Base-by-base conservation (phyloP, 352 stramenopile genomes). In the Pythium periplocum region DNA sequence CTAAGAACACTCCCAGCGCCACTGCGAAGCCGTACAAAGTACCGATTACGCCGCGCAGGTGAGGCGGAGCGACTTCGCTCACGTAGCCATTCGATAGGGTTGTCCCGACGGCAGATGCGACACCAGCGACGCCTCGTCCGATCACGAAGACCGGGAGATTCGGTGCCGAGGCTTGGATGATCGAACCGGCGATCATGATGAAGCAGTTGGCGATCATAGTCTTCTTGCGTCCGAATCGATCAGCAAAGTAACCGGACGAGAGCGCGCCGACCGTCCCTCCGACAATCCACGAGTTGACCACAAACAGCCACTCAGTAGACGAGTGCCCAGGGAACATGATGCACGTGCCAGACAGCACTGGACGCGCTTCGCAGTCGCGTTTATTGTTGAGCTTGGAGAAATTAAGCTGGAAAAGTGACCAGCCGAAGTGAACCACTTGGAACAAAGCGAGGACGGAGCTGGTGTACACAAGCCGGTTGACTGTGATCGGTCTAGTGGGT, bases 401-500 rank as follows among this genome's bases (percentile, higher is more conserved):
- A 51, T 79, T 79, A 49, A 79, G 70, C 45, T 79, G 70, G 38
- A 64, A 59, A 36, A 79, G 61, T 37, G 72, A 52, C 70, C 70
- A 79, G 4, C 70, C 67, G 36, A 76, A 59, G 40, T 79, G 64
- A 10, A 61, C 55, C 0, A 64, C 64, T 26, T 62, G 51, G 39
- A 79, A 51, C 35, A 79, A 55, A 9, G 68, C 68, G 55, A 76
- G 56, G 44, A 70, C 34, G 31, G 72, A 60, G 1, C 59, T 69
- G 8, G 60, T 55, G 62, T 78, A 78, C 49, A 78, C 48, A 34
- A 66, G 54, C 17, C 17, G 17, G 17, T 26, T 26, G 17, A 26
- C 17, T 26, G 17, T 26, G 17, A 0, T 26, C 17, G 17, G 17
- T 26, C 17, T 0, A 26, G 17, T 26, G 17, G 17, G 17, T 26